Base-by-base conservation (phyloP, 805 yeast species). In the Saccharomyces jurei region DNA sequence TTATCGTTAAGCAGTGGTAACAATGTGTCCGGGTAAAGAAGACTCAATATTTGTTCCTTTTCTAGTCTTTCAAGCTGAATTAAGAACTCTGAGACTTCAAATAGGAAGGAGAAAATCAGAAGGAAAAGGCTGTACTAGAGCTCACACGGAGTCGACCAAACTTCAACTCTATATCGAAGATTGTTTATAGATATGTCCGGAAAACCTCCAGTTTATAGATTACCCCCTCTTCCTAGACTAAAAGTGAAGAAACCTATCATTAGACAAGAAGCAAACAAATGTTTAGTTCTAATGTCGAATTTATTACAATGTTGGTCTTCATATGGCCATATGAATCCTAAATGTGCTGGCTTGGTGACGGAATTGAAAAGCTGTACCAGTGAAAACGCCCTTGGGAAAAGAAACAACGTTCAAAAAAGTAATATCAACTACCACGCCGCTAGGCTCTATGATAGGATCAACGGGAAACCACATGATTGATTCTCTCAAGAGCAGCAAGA, bases 231-330 rank as follows among this genome's bases (percentile, higher is more conserved):
- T 57, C 91, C 89, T 46, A 78, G 84, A 65, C 76, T 89, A 52
- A 80, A 82, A 68, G 86, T 85, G 55, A 84, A 84, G 67, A 83
- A 81, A 61, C 83, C 89, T 14, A 74, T 80, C 3, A 73, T 79
- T 30, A 76, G 78, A 51, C 75, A 72, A 58, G 81, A 81, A 60
- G 80, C 87, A 49, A 83, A 85, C 61, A 83, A 88, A 55, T 90
- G 97, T 70, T 70, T 83, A 56, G 89, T 88, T 54, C 73, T 86
- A 59, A 87, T 91, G 91, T 84, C 94, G 1, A 84, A 88, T 50
- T 77, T 91, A 69, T 75, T 91, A 62, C 88, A 87, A 77, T 91
- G 98, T 74, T 91, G 98, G 98, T 95, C 97, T 2, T 87, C 97
- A 26, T 87, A 89, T 72, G 92, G 95, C 50, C 96, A 89, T 70